A percentile compares a stretch with the other conserved stretches of the same genome.
Conservation (phyloP, 139 green algal species). For the Auxenochlorella pyrenoidosa region DNA sequence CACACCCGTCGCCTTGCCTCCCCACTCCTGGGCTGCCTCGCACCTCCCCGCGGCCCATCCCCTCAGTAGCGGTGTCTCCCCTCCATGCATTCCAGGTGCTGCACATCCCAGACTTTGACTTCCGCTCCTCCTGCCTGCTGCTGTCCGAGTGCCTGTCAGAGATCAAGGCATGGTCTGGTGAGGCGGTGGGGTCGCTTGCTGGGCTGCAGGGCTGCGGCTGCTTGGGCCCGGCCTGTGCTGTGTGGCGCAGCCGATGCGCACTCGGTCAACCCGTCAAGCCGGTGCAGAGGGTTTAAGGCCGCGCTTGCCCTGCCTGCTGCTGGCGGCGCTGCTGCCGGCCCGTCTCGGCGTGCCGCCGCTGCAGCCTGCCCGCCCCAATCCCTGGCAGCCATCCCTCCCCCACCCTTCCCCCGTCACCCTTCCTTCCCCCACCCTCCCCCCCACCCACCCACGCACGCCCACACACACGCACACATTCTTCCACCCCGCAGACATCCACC, state of each 20-base stretch:
- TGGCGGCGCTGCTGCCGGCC: too few relatives aligned
- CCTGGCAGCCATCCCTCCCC: too few relatives aligned
- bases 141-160: constrained; percentile 37
- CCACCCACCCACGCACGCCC: too few relatives aligned
- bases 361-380: too few relatives aligned
- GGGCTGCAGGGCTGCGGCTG: background rate
- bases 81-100: constrained; percentile 29
- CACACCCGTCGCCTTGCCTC: too few relatives aligned
- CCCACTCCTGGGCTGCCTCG: background rate
- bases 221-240: too few relatives aligned
- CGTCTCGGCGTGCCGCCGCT: background rate
- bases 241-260: too few relatives aligned
- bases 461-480: background rate
- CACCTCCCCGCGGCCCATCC: background rate
- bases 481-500: too few relatives aligned
- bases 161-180: constrained; percentile 35
- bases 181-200: background rate
- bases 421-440: too few relatives aligned
- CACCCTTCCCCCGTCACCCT: too few relatives aligned
- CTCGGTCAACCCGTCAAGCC: too few relatives aligned
- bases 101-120: constrained; percentile 57
- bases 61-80: too few relatives aligned
- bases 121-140: constrained; percentile 34
- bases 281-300: background rate
- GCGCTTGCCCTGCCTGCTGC: background rate